Evolutionary conservation across 2,329 filamentous ascomycete genomes (phyloP).

Genomic region (Furcasterigmium furcatum): DNA sequence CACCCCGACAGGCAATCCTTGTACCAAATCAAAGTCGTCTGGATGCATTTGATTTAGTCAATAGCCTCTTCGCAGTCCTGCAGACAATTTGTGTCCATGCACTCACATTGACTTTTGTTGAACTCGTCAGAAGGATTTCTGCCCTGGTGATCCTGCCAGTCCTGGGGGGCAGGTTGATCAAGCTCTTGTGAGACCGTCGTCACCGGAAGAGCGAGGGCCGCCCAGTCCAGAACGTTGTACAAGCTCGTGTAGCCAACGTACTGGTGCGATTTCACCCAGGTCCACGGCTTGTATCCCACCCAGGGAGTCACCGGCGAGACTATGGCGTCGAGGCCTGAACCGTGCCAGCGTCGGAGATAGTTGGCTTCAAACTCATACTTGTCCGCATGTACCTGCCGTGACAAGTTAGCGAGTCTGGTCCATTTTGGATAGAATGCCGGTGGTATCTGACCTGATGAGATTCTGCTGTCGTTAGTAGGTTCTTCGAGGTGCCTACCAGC

Average conservation of each 20-base stretch:
- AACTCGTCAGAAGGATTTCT: conserved; percentile 23
- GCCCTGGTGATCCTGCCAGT: conserved; percentile 17
- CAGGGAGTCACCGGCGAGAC: conserved; percentile 10
- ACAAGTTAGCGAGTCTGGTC: too few relatives aligned
- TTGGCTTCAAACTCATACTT: conserved; percentile 30
- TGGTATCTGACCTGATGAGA: conserved; percentile 14
- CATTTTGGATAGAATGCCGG: too few relatives aligned
- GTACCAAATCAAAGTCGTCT: conserved; percentile 10
- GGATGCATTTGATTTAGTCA: too few relatives aligned
- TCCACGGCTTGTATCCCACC: conserved; percentile 21
- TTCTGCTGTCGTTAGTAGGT: conserved; percentile 1
- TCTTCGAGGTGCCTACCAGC: neutral
- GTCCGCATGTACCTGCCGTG: conserved; percentile 31
- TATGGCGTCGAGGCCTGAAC: conserved; percentile 31
- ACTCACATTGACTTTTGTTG: conserved; percentile 22
- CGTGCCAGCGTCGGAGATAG: conserved; percentile 35
- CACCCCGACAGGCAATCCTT: conserved; percentile 33
- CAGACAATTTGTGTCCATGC: neutral
- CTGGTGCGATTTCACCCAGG: conserved; percentile 21
- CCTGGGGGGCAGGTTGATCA: conserved; percentile 17
- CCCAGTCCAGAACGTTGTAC: conserved; percentile 27
- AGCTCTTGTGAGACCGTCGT: conserved; percentile 18
- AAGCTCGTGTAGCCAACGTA: conserved; percentile 24
- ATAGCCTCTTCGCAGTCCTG: neutral
- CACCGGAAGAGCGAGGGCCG: conserved; percentile 22